phyloP scores from a whole-genome alignment of 1,139 yeast genomes.

The Taiozyma sp. region DNA sequence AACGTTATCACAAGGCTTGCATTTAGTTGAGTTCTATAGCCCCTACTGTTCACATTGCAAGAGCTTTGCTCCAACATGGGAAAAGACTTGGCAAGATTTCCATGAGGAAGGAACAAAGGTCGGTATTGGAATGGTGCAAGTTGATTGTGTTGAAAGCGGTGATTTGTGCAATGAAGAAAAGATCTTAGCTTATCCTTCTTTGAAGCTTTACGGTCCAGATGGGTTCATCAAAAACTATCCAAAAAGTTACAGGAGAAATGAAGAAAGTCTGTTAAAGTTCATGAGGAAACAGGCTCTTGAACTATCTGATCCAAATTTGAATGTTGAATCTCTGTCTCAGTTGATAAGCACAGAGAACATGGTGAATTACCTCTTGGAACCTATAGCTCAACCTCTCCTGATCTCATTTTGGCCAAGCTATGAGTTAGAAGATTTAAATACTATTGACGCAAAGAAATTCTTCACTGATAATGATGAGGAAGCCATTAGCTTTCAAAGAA shows the following conservation, averaged over 20 bases:
- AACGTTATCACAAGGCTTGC: constrained; percentile 39
- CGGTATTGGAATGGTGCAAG: constrained; percentile 58
- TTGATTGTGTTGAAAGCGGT: constrained; percentile 68
- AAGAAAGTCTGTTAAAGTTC: constrained; percentile 47
- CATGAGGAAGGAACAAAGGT: constrained; percentile 38
- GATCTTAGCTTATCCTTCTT: constrained; percentile 50
- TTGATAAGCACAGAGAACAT: constrained; percentile 35
- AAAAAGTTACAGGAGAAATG: constrained; percentile 35
- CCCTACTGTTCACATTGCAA: constrained; percentile 74
- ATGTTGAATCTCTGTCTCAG: constrained; percentile 24
- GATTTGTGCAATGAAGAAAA: constrained; percentile 65
- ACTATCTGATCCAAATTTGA: constrained; percentile 31
- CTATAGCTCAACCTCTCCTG: constrained; percentile 42
- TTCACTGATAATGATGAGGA: constrained; percentile 40
- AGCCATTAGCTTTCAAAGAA: constrained; percentile 44
- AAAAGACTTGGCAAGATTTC: constrained; percentile 44
- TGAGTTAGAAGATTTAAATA: constrained; percentile 32
- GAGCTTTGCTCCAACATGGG: constrained; percentile 62
- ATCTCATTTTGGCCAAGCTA: constrained; percentile 64
- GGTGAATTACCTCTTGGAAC: constrained; percentile 41
- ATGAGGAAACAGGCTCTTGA: constrained; percentile 49
- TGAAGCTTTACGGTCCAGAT: constrained; percentile 57
- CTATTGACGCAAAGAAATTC: constrained; percentile 34
- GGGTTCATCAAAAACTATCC: constrained; percentile 42
- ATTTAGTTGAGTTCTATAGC: constrained; percentile 59